Conservation (phyloP, 495 filamentous ascomycete genomes). For the Xylaria telfairii region DNA sequence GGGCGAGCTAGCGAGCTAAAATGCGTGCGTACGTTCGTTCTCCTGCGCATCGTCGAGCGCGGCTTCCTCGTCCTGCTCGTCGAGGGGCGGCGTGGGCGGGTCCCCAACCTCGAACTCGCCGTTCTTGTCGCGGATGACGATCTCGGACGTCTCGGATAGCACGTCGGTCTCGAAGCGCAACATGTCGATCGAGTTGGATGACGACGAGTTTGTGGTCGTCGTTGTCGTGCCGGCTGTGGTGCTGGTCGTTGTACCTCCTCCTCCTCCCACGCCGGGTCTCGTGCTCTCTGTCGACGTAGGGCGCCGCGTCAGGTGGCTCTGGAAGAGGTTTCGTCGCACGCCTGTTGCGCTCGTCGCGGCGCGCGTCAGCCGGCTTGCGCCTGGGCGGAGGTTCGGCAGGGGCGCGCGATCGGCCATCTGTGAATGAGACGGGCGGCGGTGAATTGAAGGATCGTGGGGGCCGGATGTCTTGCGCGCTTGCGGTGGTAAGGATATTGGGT, state of each 20-base stretch:
- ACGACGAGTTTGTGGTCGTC: slow-evolving; percentile 6
- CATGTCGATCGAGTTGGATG: slow-evolving; percentile 35
- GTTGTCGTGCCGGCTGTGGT: background rate
- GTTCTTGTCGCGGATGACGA: slow-evolving; percentile 76
- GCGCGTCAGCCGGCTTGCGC: slow-evolving; percentile 30
- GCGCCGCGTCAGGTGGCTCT: slow-evolving; percentile 70
- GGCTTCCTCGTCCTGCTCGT: slow-evolving; percentile 59
- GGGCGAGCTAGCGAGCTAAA: background rate
- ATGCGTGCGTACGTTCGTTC: slow-evolving; percentile 44
- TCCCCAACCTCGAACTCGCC: slow-evolving; percentile 77
- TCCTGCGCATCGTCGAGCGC: slow-evolving; percentile 53
- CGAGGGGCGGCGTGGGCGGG: slow-evolving; percentile 59
- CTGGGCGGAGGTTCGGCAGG: slow-evolving; percentile 30
- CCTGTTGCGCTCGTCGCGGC: slow-evolving; percentile 29
- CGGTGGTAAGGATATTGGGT: background rate
- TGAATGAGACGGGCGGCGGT: slow-evolving; percentile 1
- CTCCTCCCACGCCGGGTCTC: background rate
- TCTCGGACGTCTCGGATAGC: slow-evolving; percentile 62
- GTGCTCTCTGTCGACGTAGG: slow-evolving; percentile 53
- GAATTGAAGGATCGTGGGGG: background rate
- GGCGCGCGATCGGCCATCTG: slow-evolving; percentile 40
- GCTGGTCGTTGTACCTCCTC: background rate
- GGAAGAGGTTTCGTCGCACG: slow-evolving; percentile 78
- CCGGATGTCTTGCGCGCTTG: background rate
- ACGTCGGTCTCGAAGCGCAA: slow-evolving; percentile 42